Percentiles rank a stretch among this genome's conserved stretches.
phyloP scores from a whole-genome alignment of 805 yeast genomes.

The Lipomyces yamadae region DNA sequence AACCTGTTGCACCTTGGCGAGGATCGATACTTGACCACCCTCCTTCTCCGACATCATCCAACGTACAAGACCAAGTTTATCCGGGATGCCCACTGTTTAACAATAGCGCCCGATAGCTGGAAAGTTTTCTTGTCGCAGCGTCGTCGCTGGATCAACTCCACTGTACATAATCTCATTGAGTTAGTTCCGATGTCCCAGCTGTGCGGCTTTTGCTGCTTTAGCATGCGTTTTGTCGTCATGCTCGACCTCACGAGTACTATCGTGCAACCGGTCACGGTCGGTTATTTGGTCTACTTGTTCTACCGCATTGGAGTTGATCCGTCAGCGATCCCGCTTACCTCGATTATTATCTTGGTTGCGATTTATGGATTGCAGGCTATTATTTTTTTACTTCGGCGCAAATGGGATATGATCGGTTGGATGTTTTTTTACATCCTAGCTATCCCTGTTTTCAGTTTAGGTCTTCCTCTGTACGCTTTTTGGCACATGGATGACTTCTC shows the following conservation, averaged over 20 bases:
- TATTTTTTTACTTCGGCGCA: conserved; percentile 54
- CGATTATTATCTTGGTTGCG: conserved; percentile 59
- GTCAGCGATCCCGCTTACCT: conserved; percentile 58
- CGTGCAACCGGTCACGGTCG: conserved; percentile 64
- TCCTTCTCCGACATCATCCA: conserved; percentile 62
- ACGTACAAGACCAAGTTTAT: conserved; percentile 60
- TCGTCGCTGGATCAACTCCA: conserved; percentile 71
- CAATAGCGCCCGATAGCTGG: conserved; percentile 64
- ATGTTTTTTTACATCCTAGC: conserved; percentile 62
- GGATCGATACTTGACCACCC: conserved; percentile 62
- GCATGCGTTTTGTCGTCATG: conserved; percentile 64
- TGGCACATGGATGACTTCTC: conserved; percentile 72
- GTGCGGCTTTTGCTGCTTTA: conserved; percentile 69
- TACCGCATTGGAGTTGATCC: conserved; percentile 56
- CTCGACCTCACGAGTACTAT: conserved; percentile 63
- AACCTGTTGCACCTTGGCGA: conserved; percentile 66
- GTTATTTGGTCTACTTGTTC: conserved; percentile 54
- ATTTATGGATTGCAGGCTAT: conserved; percentile 64
- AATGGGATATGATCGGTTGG: conserved; percentile 58
- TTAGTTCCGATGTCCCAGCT: conserved; percentile 61
- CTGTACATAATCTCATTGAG: conserved; percentile 66
- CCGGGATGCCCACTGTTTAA: conserved; percentile 63
- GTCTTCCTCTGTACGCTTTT: conserved; percentile 61
- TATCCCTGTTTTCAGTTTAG: conserved; percentile 63
- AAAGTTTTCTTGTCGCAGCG: conserved; percentile 64